Base-by-base conservation (phyloP, 1,284 basidiomycete genomes). In the Phellinidium pouzarii region DNA sequence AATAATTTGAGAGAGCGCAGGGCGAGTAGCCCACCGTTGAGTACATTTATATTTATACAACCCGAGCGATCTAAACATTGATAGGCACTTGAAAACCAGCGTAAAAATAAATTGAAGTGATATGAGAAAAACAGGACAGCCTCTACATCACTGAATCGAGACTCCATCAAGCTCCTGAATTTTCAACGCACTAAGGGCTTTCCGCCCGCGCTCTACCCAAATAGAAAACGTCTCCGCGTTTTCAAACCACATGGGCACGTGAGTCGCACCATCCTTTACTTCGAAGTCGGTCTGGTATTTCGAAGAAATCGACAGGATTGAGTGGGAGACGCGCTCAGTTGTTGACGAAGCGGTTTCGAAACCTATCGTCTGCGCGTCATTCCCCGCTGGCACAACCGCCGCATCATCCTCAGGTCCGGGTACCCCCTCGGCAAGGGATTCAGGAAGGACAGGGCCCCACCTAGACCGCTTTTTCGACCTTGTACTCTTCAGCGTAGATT, bases 201-300 rank as follows among this genome's bases (percentile, higher is more conserved):
- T 59, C 19, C 73, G 67, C 2, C 84, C 85, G 22, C 67, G 64
- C 25, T 56, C 59, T 1, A 73, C 75, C 84, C 84, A 87, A 58
- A 72, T 70, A 9, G 50, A 53, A 51, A 78, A 51, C 6, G 71
- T 69, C 17, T 55, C 60, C 8, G 64, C 48, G 46, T 81, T 65
- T 43, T 80, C 75, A 57, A 80, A 86, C 84, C 84, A 87, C 63
- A 79, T 68, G 47, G 50, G 48, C 48, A 54, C 50, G 34, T 9
- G 11, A 8, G 27, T 20, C 6, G 6, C 41, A 7, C 25, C 19
- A 4, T 25, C 38, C 11, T 36, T 22, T 27, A 22, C n/a, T n/a
- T n/a, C n/a, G n/a, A n/a, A n/a, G n/a, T n/a, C n/a, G n/a, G n/a
- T n/a, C n/a, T n/a, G n/a, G n/a, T n/a, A n/a, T n/a, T n/a, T n/a